phyloP scores from a whole-genome alignment of 1,284 basidiomycete genomes.

The Kwoniella shivajii region DNA sequence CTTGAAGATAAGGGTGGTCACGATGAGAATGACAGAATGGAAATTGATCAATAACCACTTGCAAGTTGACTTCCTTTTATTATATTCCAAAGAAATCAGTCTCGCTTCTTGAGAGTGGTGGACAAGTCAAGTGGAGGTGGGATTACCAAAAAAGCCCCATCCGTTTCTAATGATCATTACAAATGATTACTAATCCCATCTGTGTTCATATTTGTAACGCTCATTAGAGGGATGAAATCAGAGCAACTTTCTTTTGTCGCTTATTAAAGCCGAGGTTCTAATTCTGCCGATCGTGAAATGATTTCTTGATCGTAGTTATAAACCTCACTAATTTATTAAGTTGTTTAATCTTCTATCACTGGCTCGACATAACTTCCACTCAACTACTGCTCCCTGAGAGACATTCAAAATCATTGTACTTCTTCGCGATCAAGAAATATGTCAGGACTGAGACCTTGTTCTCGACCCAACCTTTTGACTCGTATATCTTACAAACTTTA shows the following conservation, averaged over 20 bases:
- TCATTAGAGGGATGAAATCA: background rate
- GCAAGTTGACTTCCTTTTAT: no score
- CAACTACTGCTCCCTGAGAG: no score
- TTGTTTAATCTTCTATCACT: background rate
- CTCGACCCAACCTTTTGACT: background rate
- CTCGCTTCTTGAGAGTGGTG: conserved; percentile 1
- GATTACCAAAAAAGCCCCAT: background rate
- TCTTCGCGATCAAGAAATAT: background rate
- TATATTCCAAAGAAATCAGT: conserved; percentile 11
- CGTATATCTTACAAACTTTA: background rate
- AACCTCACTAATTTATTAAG: no score
- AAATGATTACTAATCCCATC: background rate
- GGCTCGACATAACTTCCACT: background rate
- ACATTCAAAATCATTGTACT: background rate
- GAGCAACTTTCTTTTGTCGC: background rate
- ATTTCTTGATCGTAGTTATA: background rate
- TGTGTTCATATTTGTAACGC: background rate
- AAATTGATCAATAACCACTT: no score
- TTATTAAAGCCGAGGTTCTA: background rate
- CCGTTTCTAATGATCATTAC: conserved; percentile 1
- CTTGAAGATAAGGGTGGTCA: no score
- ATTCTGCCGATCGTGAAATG: conserved; percentile 5
- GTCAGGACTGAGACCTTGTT: conserved; percentile 2
- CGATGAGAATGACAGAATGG: no score
- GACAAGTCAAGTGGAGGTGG: conserved; percentile 12